Evolutionary conservation across 352 stramenopile species (phyloP).

Genomic region (Phytopythium montanum): DNA sequence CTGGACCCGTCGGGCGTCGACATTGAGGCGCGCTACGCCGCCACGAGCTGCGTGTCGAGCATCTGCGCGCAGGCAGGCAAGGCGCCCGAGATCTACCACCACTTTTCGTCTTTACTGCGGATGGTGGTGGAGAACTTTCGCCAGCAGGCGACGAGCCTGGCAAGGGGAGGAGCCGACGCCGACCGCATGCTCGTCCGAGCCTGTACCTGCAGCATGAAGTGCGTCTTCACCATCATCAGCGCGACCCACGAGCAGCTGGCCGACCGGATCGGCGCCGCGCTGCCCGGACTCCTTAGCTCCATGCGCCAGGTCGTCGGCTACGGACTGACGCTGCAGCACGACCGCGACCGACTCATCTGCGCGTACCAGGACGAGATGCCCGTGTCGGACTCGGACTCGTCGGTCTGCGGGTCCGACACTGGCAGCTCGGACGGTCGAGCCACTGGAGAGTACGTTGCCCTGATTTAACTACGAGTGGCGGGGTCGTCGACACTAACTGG

Average conservation of each 20-base stretch:
- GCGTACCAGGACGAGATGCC: conserved; percentile 54
- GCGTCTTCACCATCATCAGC: conserved; percentile 79
- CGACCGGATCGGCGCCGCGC: conserved; percentile 49
- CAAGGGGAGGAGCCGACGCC: conserved; percentile 50
- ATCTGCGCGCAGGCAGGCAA: conserved; percentile 70
- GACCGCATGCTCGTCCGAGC: conserved; percentile 81
- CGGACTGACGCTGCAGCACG: conserved; percentile 44
- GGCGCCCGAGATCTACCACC: conserved; percentile 61
- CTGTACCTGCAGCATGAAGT: conserved; percentile 86
- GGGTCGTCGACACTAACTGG: not conserved
- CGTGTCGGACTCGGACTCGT: conserved; percentile 69
- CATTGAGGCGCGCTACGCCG: conserved; percentile 81
- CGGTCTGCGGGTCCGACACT: conserved; percentile 58
- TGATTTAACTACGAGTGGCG: not conserved
- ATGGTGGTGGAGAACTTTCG: conserved; percentile 87
- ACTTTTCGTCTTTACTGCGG: conserved; percentile 68
- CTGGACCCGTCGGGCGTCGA: conserved; percentile 76
- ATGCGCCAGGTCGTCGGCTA: conserved; percentile 82
- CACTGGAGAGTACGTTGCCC: conserved; percentile 45
- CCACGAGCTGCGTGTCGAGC: conserved; percentile 81
- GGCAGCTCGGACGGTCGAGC: conserved; percentile 17
- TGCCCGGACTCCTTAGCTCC: conserved; percentile 65
- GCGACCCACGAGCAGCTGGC: conserved; percentile 54
- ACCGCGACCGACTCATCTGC: conserved; percentile 54
- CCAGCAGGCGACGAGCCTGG: conserved; percentile 66